These are phyloP conservation scores for Coprinopsis sp. DNA, from an alignment of 768 basidiomycete species.

Conservation along the genomic window DNA sequence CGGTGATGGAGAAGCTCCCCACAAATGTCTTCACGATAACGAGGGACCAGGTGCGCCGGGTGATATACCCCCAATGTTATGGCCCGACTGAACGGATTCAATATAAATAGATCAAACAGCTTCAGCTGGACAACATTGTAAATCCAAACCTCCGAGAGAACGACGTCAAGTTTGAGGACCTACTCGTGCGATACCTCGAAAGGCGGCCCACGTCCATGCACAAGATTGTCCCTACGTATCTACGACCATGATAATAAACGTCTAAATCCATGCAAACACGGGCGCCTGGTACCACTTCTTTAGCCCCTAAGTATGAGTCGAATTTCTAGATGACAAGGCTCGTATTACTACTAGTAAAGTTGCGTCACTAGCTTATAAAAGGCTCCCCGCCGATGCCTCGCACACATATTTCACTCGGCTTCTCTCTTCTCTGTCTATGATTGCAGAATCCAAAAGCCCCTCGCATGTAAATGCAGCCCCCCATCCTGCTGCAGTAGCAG, in stretches of 20 bases:
- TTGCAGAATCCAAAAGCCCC: no score
- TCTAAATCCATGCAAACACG: no score
- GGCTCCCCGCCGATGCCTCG: no score
- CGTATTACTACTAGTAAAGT: no score
- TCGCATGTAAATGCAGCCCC: no score
- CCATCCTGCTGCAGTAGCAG: no score
- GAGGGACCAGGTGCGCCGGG: conserved; percentile 52
- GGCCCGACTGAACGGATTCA: background rate
- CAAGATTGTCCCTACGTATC: conserved; percentile 53
- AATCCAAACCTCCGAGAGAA: conserved; percentile 25
- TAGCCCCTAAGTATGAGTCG: no score
- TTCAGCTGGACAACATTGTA: conserved; percentile 56
- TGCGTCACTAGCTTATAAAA: no score
- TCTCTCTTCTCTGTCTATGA: no score
- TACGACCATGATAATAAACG: conserved; percentile 15
- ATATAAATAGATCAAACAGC: conserved; percentile 50
- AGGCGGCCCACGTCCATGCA: conserved; percentile 43
- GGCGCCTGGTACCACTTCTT: no score
- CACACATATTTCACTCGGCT: no score
- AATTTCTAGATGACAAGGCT: no score
- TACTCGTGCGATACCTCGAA: conserved; percentile 34
- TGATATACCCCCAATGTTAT: background rate
- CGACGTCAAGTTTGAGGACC: conserved; percentile 30
- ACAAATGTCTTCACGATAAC: conserved; percentile 65
- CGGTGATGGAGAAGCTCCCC: conserved; percentile 59